Base-by-base conservation (phyloP, 352 stramenopile genomes). In the Phytophthora uliginosa region DNA sequence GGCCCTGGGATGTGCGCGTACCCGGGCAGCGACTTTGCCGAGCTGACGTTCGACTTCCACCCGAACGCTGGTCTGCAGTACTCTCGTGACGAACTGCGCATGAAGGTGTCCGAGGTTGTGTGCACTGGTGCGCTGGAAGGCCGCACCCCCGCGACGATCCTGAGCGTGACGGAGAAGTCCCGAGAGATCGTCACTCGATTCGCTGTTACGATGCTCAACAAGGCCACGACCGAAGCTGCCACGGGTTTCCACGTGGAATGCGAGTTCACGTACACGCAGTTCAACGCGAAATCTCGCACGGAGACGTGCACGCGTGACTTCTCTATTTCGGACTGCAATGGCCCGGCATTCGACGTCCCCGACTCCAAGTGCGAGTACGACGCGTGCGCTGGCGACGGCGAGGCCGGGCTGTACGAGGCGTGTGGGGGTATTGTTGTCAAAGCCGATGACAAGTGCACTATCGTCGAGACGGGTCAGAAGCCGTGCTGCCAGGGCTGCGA, bases 31-130 rank as follows among this genome's bases (percentile, higher is more conserved):
- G 82, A 92, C 61, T 92, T 92, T 64, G 83, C 81, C 7, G 80
- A 90, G 70, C 63, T 92, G 20, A 91, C 83, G 51, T 92, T 92
- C 47, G 74, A 90, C 55, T 92, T 84, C 66, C 73, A 87, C 56
- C 78, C 82, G 9, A 83, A 84, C 50, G 69, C 69, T 9, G 84
- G 82, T 10, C 63, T 92, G 7, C 53, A 72, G 40, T 83, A 83
- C 38, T 76, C 64, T n/a, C 73, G 69, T 15, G 73, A 81, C 17
- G 64, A 77, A 15, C 55, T 88, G 42, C 48, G 62, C 6, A 77
- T 82, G 76, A 77, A 80, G 40, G 70, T 90, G 42, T 74, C 76
- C 10, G 54, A 84, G 40, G 79, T 94, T 9, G 45, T 66, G 54
- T 94, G 85, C 50, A 42, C 52, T 0, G 59, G 89, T 8, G 36